Conservation (phyloP, 352 stramenopile genomes). For the Phytophthora foliorum region DNA sequence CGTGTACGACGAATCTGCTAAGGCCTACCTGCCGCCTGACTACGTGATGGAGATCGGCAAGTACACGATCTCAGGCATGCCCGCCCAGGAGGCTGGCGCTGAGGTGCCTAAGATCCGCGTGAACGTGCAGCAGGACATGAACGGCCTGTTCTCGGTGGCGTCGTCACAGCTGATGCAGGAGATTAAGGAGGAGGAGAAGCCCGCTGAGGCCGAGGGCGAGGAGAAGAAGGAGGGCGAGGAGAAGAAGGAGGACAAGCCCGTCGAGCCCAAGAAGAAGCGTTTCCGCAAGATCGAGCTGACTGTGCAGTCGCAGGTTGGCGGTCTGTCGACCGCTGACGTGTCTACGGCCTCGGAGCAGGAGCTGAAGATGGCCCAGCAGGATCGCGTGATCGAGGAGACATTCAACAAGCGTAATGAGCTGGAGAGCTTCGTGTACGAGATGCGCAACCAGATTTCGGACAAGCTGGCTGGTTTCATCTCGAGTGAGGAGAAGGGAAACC, state of each 20-base stretch:
- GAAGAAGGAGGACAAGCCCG: constrained; percentile 81
- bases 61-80: constrained; percentile 94
- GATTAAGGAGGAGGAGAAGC: constrained; percentile 91
- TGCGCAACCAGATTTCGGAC: constrained; percentile 96
- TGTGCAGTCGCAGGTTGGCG: constrained; percentile 69
- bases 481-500: constrained; percentile 87
- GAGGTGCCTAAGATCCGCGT: constrained; percentile 95
- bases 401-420: constrained; percentile 99
- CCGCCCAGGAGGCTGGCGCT: constrained; percentile 67
- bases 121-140: constrained; percentile 98
- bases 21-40: constrained; percentile 69
- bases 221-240: constrained; percentile 68
- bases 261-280: constrained; percentile 95
- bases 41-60: constrained; percentile 89
- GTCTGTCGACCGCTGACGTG: constrained; percentile 70
- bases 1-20: constrained; percentile 89
- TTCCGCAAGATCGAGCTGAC: constrained; percentile 93
- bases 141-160: constrained; percentile 96
- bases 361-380: constrained; percentile 96
- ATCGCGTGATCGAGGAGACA: constrained; percentile 97
- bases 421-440: constrained; percentile 99
- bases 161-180: constrained; percentile 98
- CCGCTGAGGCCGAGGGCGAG: constrained; percentile 61
- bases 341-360: constrained; percentile 89
- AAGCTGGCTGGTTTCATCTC: constrained; percentile 90